A percentile compares a stretch with the other conserved stretches of the same genome.
These are phyloP conservation scores for Jasminum sambac DNA, from an alignment of 257 asterid species.

Conservation along the genomic window DNA sequence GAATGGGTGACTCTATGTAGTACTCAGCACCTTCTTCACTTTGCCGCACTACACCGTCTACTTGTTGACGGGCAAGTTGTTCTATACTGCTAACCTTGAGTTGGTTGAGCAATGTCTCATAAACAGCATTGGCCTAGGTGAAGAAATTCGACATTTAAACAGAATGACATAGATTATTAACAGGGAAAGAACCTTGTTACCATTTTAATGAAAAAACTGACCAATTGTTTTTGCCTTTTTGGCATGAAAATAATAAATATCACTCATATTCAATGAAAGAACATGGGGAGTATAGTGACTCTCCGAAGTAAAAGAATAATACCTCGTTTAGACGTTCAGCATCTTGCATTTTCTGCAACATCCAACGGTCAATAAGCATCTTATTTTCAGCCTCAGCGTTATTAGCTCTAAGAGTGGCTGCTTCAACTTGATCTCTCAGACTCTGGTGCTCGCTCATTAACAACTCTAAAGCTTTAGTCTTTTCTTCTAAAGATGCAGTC, in stretches of 20 bases:
- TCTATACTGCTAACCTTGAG: conserved; percentile 58
- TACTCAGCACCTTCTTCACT: conserved; percentile 91
- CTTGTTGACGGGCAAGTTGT: conserved; percentile 81
- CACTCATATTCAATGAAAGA: conserved; percentile 15
- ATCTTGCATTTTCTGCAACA: conserved; percentile 90
- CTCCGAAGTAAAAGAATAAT: conserved; percentile 10
- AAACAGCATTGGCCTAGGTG: conserved; percentile 68
- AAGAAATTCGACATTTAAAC: not conserved
- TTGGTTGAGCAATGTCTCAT: conserved; percentile 65
- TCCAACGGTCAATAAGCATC: conserved; percentile 83
- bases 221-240: not conserved
- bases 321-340: conserved; percentile 97
- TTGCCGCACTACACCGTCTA: conserved; percentile 86
- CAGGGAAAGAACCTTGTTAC: not conserved
- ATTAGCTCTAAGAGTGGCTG: conserved; percentile 57
- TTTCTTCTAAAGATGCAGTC: conserved; percentile 64
- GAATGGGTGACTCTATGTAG: conserved; percentile 72
- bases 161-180: not conserved
- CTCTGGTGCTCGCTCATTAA: conserved; percentile 78
- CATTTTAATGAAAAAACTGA: not conserved
- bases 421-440: conserved; percentile 66
- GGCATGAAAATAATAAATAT: conserved; percentile 10
- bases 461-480: conserved; percentile 79
- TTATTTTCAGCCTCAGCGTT: conserved; percentile 80
- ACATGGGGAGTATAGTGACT: conserved; percentile 9